Evolutionary conservation across 305 asterid genomes (phyloP).

Genomic region (Vinca major): DNA sequence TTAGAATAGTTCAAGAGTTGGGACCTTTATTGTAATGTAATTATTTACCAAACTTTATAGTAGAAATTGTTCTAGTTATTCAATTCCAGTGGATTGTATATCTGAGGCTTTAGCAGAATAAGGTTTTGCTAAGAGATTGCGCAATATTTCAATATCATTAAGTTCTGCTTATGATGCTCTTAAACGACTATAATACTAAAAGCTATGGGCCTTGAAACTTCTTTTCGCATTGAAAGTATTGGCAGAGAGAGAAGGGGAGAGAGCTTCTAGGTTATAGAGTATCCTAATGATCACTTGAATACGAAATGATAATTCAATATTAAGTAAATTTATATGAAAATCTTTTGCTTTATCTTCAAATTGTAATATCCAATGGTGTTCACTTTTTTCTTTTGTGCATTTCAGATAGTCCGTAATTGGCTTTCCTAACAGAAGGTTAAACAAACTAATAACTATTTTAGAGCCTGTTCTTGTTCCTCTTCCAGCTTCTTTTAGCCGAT

Average conservation of each 20-base stretch:
- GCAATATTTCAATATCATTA: no score
- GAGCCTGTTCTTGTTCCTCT: not conserved
- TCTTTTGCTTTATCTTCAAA: not conserved
- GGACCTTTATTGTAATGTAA: not conserved
- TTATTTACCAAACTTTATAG: no score
- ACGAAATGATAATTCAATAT: not conserved
- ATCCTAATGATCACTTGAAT: not conserved
- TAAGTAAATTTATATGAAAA: not conserved
- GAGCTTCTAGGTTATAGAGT: not conserved
- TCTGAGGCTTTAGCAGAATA: no score
- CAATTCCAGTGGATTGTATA: no score
- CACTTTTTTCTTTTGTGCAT: not conserved
- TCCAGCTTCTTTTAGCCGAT: not conserved
- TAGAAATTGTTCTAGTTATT: no score
- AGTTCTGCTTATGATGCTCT: not conserved
- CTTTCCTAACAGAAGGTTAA: not conserved
- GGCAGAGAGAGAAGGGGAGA: not conserved
- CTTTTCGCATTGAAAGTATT: not conserved
- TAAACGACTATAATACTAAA: not conserved
- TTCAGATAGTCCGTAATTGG: not conserved
- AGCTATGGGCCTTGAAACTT: not conserved
- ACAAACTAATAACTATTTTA: not conserved
- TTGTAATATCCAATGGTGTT: not conserved
- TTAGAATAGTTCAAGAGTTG: not conserved
- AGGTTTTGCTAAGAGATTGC: no score